A percentile compares a stretch with the other conserved stretches of the same genome.
phyloP scores from a whole-genome alignment of 345 rosid genomes.

The Salix viminalis region DNA sequence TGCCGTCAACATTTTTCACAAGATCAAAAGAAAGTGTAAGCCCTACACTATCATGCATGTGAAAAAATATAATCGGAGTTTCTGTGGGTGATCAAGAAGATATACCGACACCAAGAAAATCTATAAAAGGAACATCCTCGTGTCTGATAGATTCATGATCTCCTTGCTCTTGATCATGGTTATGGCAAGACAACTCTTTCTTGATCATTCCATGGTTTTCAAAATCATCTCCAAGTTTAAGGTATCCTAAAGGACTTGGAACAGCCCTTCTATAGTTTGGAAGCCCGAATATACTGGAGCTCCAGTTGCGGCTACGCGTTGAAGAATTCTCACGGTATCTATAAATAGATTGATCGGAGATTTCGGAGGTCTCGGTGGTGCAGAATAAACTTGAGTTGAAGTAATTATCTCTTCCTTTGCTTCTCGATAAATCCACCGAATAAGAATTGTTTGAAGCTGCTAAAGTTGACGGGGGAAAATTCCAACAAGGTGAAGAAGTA shows the following conservation, averaged over 20 bases:
- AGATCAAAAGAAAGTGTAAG: conserved; percentile 1
- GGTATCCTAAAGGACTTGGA: conserved; percentile 37
- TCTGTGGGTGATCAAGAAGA: conserved; percentile 38
- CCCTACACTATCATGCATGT: conserved; percentile 16
- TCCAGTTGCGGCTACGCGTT: conserved; percentile 5
- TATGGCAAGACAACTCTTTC: conserved; percentile 19
- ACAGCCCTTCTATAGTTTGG: conserved; percentile 28
- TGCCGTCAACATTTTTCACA: conserved; percentile 14
- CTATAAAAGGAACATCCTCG: conserved; percentile 27
- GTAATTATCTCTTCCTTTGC: conserved; percentile 26
- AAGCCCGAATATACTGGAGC: conserved; percentile 17
- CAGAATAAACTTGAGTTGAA: conserved; percentile 16
- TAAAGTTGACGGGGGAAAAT: conserved; percentile 17
- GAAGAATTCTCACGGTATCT: conserved; percentile 23
- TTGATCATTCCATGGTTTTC: conserved; percentile 16
- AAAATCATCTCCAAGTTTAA: conserved; percentile 21
- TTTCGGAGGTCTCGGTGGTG: conserved; percentile 16
- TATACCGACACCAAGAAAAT: conserved; percentile 70
- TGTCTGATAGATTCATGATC: conserved; percentile 15
- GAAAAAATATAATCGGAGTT: conserved; percentile 17
- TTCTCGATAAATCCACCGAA: conserved; percentile 25
- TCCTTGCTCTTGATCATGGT: conserved; percentile 28
- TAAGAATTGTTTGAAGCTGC: conserved; percentile 22
- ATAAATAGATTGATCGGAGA: conserved; percentile 19
- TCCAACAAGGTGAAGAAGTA: conserved; percentile 33